phyloP scores from a whole-genome alignment of 2,329 filamentous ascomycete genomes.

The Alternaria incomplexa region DNA sequence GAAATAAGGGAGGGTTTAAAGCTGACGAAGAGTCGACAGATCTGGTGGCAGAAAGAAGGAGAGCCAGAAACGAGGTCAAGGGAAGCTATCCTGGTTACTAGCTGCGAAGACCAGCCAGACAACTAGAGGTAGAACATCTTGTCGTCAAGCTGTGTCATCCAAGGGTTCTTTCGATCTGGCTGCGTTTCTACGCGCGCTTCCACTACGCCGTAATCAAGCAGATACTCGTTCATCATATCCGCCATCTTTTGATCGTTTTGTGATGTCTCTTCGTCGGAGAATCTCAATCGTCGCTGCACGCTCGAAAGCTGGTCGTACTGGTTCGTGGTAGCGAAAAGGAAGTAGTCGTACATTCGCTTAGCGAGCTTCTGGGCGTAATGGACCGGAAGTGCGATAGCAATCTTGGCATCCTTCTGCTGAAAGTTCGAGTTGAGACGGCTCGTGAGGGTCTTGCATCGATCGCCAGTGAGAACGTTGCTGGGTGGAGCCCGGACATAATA shows the following conservation, averaged over 20 bases:
- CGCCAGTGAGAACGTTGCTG: not conserved
- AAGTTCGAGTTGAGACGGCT: not conserved
- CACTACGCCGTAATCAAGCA: not conserved
- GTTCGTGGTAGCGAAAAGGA: not conserved
- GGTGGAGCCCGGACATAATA: not conserved
- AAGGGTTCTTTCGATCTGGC: not conserved
- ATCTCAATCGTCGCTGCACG: not conserved
- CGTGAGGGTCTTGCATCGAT: not conserved
- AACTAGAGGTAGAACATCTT: constrained; percentile 9
- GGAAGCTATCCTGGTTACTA: no score
- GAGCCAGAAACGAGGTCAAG: not conserved
- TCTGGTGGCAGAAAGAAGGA: no score
- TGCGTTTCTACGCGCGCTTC: not conserved
- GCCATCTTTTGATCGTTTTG: not conserved
- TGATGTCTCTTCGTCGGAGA: not conserved
- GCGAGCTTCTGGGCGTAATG: constrained; percentile 5
- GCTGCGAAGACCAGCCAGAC: no score
- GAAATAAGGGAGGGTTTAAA: not conserved
- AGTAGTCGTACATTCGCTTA: constrained; percentile 5
- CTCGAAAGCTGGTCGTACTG: not conserved
- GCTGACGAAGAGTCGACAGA: no score
- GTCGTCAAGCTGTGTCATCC: not conserved
- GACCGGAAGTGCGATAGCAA: constrained; percentile 3
- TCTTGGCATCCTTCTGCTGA: not conserved
- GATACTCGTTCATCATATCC: not conserved